Evolutionary conservation across 2,329 filamentous ascomycete genomes (phyloP).

Genomic region (Calonectria ilicicola): DNA sequence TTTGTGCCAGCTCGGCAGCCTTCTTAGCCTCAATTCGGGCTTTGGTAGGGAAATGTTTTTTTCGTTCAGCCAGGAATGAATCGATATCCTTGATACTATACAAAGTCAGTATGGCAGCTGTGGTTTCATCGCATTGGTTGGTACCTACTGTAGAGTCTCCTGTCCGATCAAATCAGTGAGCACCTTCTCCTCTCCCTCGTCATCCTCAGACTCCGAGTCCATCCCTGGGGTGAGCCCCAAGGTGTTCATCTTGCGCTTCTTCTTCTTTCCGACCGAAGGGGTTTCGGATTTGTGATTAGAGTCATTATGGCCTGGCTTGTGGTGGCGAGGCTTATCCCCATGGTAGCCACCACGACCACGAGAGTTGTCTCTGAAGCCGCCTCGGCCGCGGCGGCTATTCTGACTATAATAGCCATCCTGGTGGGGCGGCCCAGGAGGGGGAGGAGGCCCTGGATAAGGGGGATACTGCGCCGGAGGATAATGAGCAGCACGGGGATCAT

Average conservation of each 20-base stretch:
- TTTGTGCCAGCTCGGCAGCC: constrained; percentile 57
- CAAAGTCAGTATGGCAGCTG: constrained; percentile 23
- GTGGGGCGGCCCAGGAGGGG: constrained; percentile 48
- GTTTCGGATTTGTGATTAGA: constrained; percentile 51
- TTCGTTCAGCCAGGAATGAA: constrained; percentile 85
- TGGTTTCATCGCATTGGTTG: background rate
- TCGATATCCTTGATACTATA: constrained; percentile 76
- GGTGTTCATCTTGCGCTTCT: constrained; percentile 79
- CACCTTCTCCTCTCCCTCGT: constrained; percentile 78
- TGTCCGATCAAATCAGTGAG: constrained; percentile 66
- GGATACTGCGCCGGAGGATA: constrained; percentile 51
- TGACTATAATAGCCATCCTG: constrained; percentile 51
- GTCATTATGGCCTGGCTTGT: constrained; percentile 52
- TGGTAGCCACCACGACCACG: constrained; percentile 57
- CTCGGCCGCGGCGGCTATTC: constrained; percentile 50
- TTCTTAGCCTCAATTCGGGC: constrained; percentile 75
- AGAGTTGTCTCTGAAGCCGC: constrained; percentile 50
- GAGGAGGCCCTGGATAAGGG: constrained; percentile 56
- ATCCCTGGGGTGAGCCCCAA: constrained; percentile 78
- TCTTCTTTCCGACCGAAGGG: constrained; percentile 69
- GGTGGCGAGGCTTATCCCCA: constrained; percentile 56
- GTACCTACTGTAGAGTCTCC: constrained; percentile 66
- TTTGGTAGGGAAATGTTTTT: constrained; percentile 83
- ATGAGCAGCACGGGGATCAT: constrained; percentile 52
- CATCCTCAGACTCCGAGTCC: constrained; percentile 73